Evolutionary conservation across 2,329 filamentous ascomycete genomes (phyloP).

Genomic region (Lecanicillium sp.): DNA sequence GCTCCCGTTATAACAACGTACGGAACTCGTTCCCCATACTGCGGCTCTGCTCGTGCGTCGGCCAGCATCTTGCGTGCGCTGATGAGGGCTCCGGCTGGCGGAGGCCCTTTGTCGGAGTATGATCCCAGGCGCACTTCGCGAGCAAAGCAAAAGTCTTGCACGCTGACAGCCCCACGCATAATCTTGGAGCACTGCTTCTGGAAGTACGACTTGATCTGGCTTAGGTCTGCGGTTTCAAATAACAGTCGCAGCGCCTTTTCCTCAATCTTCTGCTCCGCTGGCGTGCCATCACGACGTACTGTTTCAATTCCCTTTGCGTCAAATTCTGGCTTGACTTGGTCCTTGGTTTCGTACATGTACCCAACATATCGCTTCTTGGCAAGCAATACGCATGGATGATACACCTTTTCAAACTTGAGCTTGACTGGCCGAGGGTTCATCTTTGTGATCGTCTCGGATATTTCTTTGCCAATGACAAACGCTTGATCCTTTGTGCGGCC

Average conservation of each 20-base stretch:
- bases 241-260: conserved; percentile 84
- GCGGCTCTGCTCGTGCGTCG: conserved; percentile 80
- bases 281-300: conserved; percentile 87
- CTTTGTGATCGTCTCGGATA: conserved; percentile 76
- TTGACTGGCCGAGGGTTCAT: conserved; percentile 89
- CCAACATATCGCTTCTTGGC: conserved; percentile 98
- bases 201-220: conserved; percentile 83
- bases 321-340: conserved; percentile 76
- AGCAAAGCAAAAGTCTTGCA: conserved; percentile 95
- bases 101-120: conserved; percentile 67
- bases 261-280: conserved; percentile 93
- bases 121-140: conserved; percentile 84
- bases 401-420: conserved; percentile 98
- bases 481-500: conserved; percentile 82
- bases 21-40: conserved; percentile 90
- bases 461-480: conserved; percentile 88
- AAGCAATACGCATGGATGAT: conserved; percentile 86
- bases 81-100: conserved; percentile 82
- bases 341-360: conserved; percentile 82
- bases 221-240: conserved; percentile 84
- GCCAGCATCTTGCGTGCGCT: conserved; percentile 79
- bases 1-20: conserved; percentile 90
- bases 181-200: conserved; percentile 87
- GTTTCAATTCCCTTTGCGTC: conserved; percentile 99
- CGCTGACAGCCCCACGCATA: conserved; percentile 77